phyloP scores from a whole-genome alignment of 2,329 filamentous ascomycete species.

The Sporothrix schenckii region DNA sequence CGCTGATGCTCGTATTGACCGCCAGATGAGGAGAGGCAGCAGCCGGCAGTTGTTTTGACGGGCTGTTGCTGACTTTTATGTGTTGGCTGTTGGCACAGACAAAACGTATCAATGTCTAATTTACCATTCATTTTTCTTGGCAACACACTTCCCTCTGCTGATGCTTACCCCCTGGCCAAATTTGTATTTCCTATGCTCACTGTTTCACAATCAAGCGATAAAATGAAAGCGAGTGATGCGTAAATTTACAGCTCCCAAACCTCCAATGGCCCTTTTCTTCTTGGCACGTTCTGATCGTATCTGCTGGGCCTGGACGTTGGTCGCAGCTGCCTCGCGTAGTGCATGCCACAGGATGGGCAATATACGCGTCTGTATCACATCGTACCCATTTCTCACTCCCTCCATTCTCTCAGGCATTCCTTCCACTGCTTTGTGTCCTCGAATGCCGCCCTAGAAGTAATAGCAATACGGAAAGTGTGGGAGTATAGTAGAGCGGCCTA shows the following conservation, averaged over 20 bases:
- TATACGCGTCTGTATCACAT: not conserved
- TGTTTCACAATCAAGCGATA: not conserved
- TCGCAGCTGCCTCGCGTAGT: not conserved
- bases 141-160: not conserved
- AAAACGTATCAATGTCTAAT: not conserved
- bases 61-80: not conserved
- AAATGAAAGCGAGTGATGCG: not conserved
- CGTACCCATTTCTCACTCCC: too few relatives aligned
- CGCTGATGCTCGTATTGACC: constrained; percentile 17
- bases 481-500: not conserved
- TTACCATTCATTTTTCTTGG: not conserved
- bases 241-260: not conserved
- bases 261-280: not conserved
- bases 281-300: not conserved
- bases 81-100: not conserved
- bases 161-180: not conserved
- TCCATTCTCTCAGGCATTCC: not conserved
- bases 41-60: not conserved
- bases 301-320: too few relatives aligned
- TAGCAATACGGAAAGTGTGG: not conserved
- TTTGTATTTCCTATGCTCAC: not conserved
- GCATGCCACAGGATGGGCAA: not conserved
- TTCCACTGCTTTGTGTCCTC: not conserved
- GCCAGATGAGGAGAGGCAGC: not conserved
- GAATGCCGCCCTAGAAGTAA: not conserved